phyloP scores from a whole-genome alignment of 1,139 yeast genomes.

The Candida mesenterica region DNA sequence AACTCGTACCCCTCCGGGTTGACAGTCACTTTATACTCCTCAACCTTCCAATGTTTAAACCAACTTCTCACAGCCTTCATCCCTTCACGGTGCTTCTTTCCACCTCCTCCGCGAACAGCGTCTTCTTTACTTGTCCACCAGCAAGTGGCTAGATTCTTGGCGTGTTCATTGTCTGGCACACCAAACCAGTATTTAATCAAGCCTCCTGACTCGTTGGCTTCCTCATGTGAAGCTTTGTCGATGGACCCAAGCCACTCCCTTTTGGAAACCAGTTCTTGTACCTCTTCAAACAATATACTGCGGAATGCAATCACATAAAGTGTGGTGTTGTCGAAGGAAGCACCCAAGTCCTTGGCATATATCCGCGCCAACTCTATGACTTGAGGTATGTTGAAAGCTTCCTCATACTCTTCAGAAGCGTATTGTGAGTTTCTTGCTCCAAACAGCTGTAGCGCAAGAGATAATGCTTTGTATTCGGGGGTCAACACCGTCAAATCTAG shows the following conservation, averaged over 20 bases:
- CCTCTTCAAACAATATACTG: slow-evolving; percentile 24
- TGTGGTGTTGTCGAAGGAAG: slow-evolving; percentile 16
- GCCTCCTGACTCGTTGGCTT: slow-evolving; percentile 32
- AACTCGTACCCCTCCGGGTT: slow-evolving; percentile 10
- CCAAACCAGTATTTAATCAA: slow-evolving; percentile 35
- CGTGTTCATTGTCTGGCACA: slow-evolving; percentile 25
- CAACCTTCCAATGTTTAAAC: slow-evolving; percentile 33
- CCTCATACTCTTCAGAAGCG: slow-evolving; percentile 21
- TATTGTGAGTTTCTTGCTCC: slow-evolving; percentile 15
- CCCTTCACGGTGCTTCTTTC: slow-evolving; percentile 27
- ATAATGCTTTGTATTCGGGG: slow-evolving; percentile 20
- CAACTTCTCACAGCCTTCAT: slow-evolving; percentile 26
- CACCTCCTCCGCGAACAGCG: slow-evolving; percentile 30
- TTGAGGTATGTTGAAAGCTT: slow-evolving; percentile 24
- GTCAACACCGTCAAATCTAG: slow-evolving; percentile 20
- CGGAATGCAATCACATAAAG: slow-evolving; percentile 31
- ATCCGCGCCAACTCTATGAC: slow-evolving; percentile 17
- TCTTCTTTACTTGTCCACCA: slow-evolving; percentile 29
- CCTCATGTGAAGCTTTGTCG: slow-evolving; percentile 28
- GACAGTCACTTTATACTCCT: slow-evolving; percentile 23
- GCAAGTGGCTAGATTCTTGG: slow-evolving; percentile 34
- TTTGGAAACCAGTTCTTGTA: slow-evolving; percentile 21
- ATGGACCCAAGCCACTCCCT: slow-evolving; percentile 21
- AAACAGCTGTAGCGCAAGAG: slow-evolving; percentile 29
- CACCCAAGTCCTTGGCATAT: slow-evolving; percentile 14